These are phyloP conservation scores for Nitzschia sp. DNA, from an alignment of 108 stramenopile species.

Conservation along the genomic window DNA sequence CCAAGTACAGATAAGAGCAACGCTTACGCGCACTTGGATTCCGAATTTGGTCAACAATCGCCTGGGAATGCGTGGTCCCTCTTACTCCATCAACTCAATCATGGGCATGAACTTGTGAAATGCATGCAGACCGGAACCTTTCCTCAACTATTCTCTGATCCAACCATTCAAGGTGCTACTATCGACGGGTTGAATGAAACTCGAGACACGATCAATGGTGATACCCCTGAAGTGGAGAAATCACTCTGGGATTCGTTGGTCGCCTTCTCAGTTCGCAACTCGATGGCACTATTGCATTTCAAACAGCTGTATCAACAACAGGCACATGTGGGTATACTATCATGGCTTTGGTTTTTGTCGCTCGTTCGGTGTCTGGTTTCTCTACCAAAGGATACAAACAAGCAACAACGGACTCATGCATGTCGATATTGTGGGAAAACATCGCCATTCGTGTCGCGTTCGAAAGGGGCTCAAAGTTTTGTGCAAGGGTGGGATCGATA, in stretches of 20 bases:
- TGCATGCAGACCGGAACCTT: constrained; percentile 6
- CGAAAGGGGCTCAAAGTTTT: background rate
- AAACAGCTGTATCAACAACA: constrained; percentile 15
- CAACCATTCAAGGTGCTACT: no score
- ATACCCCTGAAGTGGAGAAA: no score
- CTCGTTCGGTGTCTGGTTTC: constrained; percentile 5
- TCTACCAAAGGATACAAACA: background rate
- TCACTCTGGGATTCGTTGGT: no score
- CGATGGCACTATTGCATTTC: constrained; percentile 19
- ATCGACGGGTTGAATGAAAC: no score
- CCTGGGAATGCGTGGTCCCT: constrained; percentile 16
- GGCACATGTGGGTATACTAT: background rate
- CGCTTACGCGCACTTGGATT: constrained; percentile 1
- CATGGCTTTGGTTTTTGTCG: background rate
- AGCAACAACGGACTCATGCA: background rate
- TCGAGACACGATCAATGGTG: no score
- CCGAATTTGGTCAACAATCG: background rate
- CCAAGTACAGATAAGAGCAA: background rate
- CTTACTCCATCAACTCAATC: constrained; percentile 22
- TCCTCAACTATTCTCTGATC: no score
- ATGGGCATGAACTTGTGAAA: constrained; percentile 4
- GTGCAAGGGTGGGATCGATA: constrained; percentile 11
- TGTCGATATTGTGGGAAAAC: constrained; percentile 13
- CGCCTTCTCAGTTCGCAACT: constrained; percentile 9
- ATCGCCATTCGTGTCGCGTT: background rate